phyloP scores from a whole-genome alignment of 495 filamentous ascomycete genomes.

The Pseudotulostoma volvatum region DNA sequence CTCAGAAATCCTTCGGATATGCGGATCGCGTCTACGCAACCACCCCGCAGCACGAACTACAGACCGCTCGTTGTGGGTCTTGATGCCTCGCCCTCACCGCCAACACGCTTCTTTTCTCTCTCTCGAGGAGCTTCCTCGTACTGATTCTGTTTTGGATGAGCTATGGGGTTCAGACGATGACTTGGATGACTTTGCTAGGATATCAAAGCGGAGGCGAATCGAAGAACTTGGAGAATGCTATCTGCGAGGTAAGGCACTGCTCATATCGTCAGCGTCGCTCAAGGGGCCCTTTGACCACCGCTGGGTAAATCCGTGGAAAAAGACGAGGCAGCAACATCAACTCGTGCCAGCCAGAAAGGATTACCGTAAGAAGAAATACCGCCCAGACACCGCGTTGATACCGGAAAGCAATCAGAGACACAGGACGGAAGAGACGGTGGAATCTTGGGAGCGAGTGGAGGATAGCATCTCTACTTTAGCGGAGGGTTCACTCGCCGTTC shows the following conservation, averaged over 20 bases:
- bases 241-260: constrained; percentile 37
- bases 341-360: not conserved
- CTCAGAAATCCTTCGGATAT: no score
- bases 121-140: constrained; percentile 25
- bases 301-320: constrained; percentile 52
- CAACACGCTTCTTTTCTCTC: constrained; percentile 24
- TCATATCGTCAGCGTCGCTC: constrained; percentile 45
- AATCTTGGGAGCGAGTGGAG: not conserved
- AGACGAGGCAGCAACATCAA: constrained; percentile 10
- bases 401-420: not conserved
- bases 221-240: constrained; percentile 44
- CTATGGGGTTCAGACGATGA: constrained; percentile 43
- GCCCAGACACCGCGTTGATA: not conserved
- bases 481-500: not conserved
- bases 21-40: no score
- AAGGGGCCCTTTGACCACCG: constrained; percentile 43
- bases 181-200: constrained; percentile 27
- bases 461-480: not conserved
- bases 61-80: no score
- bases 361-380: not conserved
- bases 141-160: constrained; percentile 24
- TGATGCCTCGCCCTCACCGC: no score
- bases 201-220: constrained; percentile 36
- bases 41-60: no score
- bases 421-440: not conserved